Evolutionary conservation across 1,139 yeast species (phyloP), one percentile per base, ranked within the genome.

Genomic region (Suhomyces bolitotheri): DNA sequence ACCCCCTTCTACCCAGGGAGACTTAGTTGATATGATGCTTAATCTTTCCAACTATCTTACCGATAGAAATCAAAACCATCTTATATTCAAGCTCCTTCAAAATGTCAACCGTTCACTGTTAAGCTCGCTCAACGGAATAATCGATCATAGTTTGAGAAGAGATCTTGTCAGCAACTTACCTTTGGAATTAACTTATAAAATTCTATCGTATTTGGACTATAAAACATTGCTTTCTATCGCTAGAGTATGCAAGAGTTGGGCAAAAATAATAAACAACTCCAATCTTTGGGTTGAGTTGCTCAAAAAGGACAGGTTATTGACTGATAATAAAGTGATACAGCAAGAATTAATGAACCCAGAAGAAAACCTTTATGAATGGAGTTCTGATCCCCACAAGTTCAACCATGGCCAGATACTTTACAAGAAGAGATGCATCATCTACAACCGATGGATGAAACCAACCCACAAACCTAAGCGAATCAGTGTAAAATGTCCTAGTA

Each of bases 381-480:
- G 31, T 32, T 63, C 56, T 6, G 36, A 40, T 19, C 31, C 26
- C 5, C 22, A 19, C n/a, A 23, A 24, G 6, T 41, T 60, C 14
- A 67, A 66, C 39, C 36, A 57, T 10, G 74, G 75, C 38, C 82
- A 80, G 53, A 62, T 80, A 4, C 64, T 84, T 31, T 85, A 82
- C 62, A 77, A 83, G 39, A 76, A 86, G 47, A 75, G 92, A 39
- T 65, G 70, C 31, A 66, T 78, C n/a, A 78, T 87, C 25, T 71
- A 80, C 38, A 67, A 73, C 34, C 76, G 94, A 54, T 92, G 98
- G 98, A 83, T 82, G 78, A 76, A 83, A 49, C 86, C 94, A 1
- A 63, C 62, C 17, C 85, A 76, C 50, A 70, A 65, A 33, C 97
- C 97, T 1, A 73, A 72, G 38, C 74, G 85, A 42, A 76, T 82